These are phyloP conservation scores for Ilyonectria robusta DNA, from an alignment of 2,329 filamentous ascomycete species.

Conservation along the genomic window DNA sequence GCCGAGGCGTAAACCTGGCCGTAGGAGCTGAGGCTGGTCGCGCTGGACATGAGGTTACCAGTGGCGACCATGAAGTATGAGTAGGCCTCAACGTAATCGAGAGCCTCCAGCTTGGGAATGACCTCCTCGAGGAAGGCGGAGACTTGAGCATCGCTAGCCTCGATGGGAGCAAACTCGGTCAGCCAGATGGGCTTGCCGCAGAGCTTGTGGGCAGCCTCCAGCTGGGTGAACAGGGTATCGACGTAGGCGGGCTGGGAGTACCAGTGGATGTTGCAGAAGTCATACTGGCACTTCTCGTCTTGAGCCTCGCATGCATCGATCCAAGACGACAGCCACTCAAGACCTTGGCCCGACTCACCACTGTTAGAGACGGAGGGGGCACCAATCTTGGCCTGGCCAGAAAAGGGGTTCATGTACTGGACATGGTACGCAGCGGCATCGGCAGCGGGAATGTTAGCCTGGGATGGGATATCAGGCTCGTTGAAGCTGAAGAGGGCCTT, in stretches of 20 bases:
- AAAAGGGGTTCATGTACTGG: constrained; percentile 68
- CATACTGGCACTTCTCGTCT: constrained; percentile 62
- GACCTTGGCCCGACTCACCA: constrained; percentile 62
- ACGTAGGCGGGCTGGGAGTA: constrained; percentile 66
- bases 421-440: constrained; percentile 70
- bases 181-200: constrained; percentile 71
- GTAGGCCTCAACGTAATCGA: constrained; percentile 68
- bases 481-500: constrained; percentile 77
- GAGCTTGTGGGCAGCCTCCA: constrained; percentile 61
- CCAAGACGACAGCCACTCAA: constrained; percentile 70
- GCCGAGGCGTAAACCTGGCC: constrained; percentile 66
- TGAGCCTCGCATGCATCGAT: constrained; percentile 63
- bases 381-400: constrained; percentile 67
- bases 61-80: constrained; percentile 69
- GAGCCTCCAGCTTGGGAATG: constrained; percentile 64
- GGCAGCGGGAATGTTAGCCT: constrained; percentile 65
- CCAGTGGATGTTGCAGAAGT: constrained; percentile 77
- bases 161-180: constrained; percentile 77
- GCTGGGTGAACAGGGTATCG: constrained; percentile 68
- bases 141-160: constrained; percentile 55
- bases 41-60: constrained; percentile 58
- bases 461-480: constrained; percentile 70
- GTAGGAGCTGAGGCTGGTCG: constrained; percentile 58
- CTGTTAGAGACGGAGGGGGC: constrained; percentile 76
- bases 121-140: constrained; percentile 65